phyloP scores from a whole-genome alignment of 2,329 filamentous ascomycete genomes.

The Penicillium italicum region DNA sequence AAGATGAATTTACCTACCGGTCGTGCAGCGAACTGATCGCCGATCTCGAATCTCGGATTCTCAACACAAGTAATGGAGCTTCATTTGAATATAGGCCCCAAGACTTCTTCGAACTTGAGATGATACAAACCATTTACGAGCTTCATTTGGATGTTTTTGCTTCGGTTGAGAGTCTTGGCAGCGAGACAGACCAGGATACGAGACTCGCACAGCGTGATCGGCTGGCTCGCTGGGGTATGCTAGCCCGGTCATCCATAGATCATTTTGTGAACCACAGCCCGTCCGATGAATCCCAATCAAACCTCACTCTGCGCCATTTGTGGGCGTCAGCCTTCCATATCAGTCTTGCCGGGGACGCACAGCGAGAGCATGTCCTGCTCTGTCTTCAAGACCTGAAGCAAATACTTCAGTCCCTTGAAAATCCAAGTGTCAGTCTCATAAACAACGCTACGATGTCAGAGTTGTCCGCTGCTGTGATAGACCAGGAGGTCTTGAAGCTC shows the following conservation, averaged over 20 bases:
- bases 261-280: constrained; percentile 36
- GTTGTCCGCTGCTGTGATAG: constrained; percentile 75
- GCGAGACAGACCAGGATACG: constrained; percentile 52
- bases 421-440: constrained; percentile 58
- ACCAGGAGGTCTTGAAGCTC: constrained; percentile 85
- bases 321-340: constrained; percentile 64
- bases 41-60: constrained; percentile 27
- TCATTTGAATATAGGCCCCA: constrained; percentile 28
- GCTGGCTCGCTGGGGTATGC: constrained; percentile 56
- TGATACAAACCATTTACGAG: constrained; percentile 62
- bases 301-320: constrained; percentile 58
- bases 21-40: constrained; percentile 36
- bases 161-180: constrained; percentile 59
- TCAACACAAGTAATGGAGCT: constrained; percentile 17
- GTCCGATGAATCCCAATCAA: constrained; percentile 33
- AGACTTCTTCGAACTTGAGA: constrained; percentile 46
- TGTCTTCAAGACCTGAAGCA: constrained; percentile 62
- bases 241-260: constrained; percentile 54
- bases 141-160: constrained; percentile 64
- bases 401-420: constrained; percentile 49
- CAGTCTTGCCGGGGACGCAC: constrained; percentile 53
- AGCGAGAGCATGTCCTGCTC: constrained; percentile 58
- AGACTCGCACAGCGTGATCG: constrained; percentile 56
- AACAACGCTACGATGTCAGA: constrained; percentile 90
- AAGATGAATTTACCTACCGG: constrained; percentile 53